Percentiles rank a stretch among this genome's conserved stretches.
Evolutionary conservation across 148 eudicot species (phyloP).

Genomic region (Vaccinium corymbosum): DNA sequence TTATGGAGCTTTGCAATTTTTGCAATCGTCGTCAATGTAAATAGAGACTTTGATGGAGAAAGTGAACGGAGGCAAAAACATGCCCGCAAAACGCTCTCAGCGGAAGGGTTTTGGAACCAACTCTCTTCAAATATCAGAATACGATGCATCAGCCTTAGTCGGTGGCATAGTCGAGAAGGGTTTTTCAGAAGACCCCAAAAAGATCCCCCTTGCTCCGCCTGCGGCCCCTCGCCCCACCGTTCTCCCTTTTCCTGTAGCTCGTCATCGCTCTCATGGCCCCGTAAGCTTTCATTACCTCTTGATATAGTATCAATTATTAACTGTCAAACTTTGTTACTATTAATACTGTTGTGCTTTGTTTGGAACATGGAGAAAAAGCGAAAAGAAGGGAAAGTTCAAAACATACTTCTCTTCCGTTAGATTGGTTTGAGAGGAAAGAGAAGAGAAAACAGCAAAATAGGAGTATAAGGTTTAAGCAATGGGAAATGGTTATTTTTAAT

Average conservation of each 20-base stretch:
- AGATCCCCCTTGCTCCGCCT: neutral
- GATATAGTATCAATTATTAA: neutral
- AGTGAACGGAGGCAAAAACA: neutral
- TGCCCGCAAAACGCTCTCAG: neutral
- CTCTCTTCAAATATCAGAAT: neutral
- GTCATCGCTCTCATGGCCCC: constrained; percentile 8
- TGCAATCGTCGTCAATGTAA: neutral
- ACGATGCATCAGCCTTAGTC: neutral
- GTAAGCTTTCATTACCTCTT: neutral
- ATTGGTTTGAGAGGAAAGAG: too few species aligned
- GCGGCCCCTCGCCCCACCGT: neutral
- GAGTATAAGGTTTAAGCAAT: too few species aligned
- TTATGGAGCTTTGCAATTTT: too few species aligned
- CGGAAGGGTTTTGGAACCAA: neutral
- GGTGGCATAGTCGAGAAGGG: constrained; percentile 6
- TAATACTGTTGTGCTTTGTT: too few species aligned
- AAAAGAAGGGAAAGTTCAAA: too few species aligned
- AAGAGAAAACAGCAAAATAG: too few species aligned
- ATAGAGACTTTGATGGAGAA: neutral
- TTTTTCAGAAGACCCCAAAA: neutral
- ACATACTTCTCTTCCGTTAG: too few species aligned
- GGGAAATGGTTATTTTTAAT: too few species aligned
- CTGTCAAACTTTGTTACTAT: too few species aligned
- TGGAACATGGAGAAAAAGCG: too few species aligned
- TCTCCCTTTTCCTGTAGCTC: neutral